Evolutionary conservation across 2,329 filamentous ascomycete species (phyloP).

Genomic region (Ceratocystis eucalypticola): DNA sequence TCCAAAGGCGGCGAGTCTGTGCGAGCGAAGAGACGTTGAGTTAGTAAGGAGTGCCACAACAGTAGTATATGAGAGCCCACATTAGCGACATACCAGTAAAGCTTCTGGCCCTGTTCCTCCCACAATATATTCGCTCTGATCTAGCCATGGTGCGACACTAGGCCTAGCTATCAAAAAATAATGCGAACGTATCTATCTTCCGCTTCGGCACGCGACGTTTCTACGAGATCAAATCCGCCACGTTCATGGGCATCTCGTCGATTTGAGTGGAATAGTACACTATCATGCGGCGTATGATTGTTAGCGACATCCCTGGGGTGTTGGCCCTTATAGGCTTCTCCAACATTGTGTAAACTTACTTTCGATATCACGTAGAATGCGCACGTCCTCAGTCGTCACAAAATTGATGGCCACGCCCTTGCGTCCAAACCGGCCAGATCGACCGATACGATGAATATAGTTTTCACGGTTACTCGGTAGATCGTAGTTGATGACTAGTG

Average conservation of each 20-base stretch:
- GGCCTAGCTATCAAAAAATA: constrained; percentile 12
- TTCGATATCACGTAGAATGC: constrained; percentile 94
- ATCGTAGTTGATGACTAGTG: constrained; percentile 97
- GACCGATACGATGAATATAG: constrained; percentile 96
- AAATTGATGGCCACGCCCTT: constrained; percentile 99
- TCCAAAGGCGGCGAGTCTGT: background rate
- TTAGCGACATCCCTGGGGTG: constrained; percentile 25
- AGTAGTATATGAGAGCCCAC: background rate
- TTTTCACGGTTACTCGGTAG: constrained; percentile 97
- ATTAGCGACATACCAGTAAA: constrained; percentile 8
- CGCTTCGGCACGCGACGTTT: background rate
- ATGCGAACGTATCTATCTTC: background rate
- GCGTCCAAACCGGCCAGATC: constrained; percentile 86
- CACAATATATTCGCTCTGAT: constrained; percentile 17
- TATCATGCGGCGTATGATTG: constrained; percentile 25
- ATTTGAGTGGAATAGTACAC: constrained; percentile 95
- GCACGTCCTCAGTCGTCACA: constrained; percentile 93
- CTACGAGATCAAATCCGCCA: constrained; percentile 47
- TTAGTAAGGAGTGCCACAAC: background rate
- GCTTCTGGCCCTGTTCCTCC: constrained; percentile 19
- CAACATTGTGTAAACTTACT: constrained; percentile 37
- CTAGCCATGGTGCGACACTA: background rate
- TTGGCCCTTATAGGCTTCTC: background rate
- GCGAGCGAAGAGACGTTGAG: background rate
- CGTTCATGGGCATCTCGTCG: constrained; percentile 98